Base-by-base conservation (phyloP, 805 yeast genomes). In the Sugiyamaella valdiviana region DNA sequence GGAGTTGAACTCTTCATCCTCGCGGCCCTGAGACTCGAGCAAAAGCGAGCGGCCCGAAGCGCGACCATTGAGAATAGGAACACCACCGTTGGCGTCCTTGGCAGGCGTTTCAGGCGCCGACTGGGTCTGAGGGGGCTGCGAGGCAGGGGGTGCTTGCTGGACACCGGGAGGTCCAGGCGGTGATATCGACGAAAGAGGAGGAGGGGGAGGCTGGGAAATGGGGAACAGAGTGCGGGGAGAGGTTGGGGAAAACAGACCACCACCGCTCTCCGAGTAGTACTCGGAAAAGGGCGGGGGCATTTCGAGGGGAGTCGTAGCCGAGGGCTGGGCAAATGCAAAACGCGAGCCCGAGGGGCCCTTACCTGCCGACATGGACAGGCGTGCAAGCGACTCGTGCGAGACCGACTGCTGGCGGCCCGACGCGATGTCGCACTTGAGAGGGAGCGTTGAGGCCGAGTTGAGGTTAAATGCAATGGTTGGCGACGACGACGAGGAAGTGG, bases 1-100 rank as follows among this genome's bases (percentile, higher is more conserved):
- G 35, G 57, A 61, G 41, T 57, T 59, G 38, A 59, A 62, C 46
- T 59, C 65, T 23, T 61, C 63, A 42, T 62, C 63, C 16, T 62
- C 66, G 7, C 57, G 50, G 29, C 58, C 59, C 15, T 58, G 57
- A 10, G 64, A 58, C 45, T 63, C 67, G 24, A 63, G 40, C 40
- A 63, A 46, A 29, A 63, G 49, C 15, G 63, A 57, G 42, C 63
- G 60, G 5, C 67, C 67, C 23, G 61, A 44, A 6, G 52, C 50
- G 16, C 51, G 37, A 19, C 45, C 43, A n/a, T 21, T 43, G 29
- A 26, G 17, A 16, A 35, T 22, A 39, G 32, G 24, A 9, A 29
- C 17, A 39, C 10, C 9, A 2, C 39, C 47, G 20, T 38, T 21
- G 14, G 29, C 29, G 10, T 9, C 17, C 6, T 16, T 15, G 15